Base-by-base conservation (phyloP, 768 basidiomycete species). In the Serendipita vermifera region DNA sequence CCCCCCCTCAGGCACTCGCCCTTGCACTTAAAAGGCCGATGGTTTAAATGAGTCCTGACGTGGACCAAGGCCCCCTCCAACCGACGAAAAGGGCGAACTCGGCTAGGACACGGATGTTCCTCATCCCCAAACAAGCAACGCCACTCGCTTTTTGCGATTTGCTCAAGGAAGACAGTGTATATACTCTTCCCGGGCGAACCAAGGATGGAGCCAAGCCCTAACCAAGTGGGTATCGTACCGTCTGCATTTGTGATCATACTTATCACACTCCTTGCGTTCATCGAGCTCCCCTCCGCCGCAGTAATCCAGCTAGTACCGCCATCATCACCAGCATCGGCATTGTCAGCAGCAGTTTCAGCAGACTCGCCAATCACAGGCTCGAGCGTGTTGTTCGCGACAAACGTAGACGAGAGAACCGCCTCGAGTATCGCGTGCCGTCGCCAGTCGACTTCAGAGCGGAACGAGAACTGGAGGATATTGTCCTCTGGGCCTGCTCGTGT, bases 61-160 rank as follows among this genome's bases (percentile, higher is more conserved):
- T 51, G 46, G n/a, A 26, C 46, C 17, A 51, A n/a, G 7, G 46
- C 46, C 22, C 46, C 15, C 22, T 51, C 46, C 5, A 51, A n/a
- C 9, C 46, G 17, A 20, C 31, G 24, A n/a, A 51, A 51, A 29
- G 22, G 24, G 22, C 22, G 24, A 5, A 29, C 46, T 26, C 31
- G 46, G 22, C 46, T 51, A 4, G 22, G 22, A 29, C 46, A 51
- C 15, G 46, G 46, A 20, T 7, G 29, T 15, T 51, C 46, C 17
- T 29, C n/a, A 29, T 51, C 46, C n/a, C 46, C 46, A 51, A 51
- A 51, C 22, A 51, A 29, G 29, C 46, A 51, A 15, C 46, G 46
- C 46, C 46, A 51, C 22, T 51, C 22, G 27, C 46, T 51, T 9
- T 29, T 17, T n/a, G 24, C 46, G 4, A 29, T 51, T 29, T 51